Conservation (phyloP, 1,284 basidiomycete species). For the Microbotryum scabiosae region DNA sequence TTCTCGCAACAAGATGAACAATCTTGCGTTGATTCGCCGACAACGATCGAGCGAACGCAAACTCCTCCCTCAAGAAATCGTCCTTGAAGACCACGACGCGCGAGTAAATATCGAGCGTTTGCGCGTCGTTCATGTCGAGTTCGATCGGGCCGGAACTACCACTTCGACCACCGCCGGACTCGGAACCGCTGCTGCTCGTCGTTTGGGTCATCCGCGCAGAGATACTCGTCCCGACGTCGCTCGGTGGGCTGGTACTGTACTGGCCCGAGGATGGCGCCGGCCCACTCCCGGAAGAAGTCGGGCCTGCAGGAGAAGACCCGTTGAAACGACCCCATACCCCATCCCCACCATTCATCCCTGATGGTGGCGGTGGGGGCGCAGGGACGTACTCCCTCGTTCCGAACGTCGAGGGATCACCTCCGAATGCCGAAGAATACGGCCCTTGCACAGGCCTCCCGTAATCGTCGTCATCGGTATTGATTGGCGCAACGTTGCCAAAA, state of each 20-base stretch:
- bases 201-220: constrained; percentile 10
- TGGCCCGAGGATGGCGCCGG: no score
- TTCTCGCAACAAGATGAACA: constrained; percentile 93
- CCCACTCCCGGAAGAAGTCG: constrained; percentile 6
- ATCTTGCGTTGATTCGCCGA: constrained; percentile 77
- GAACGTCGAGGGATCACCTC: neutral
- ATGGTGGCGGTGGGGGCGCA: neutral
- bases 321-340: no score
- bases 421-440: neutral
- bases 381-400: constrained; percentile 1
- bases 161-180: neutral
- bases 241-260: constrained; percentile 8
- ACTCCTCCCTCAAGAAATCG: constrained; percentile 93
- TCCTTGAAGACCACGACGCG: constrained; percentile 95
- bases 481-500: neutral
- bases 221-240: constrained; percentile 23
- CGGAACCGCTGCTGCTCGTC: constrained; percentile 4
- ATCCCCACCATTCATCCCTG: neutral
- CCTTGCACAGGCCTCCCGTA: constrained; percentile 22
- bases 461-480: constrained; percentile 16
- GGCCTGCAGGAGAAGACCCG: neutral
- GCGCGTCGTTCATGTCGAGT: constrained; percentile 91
- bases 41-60: constrained; percentile 83
- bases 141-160: constrained; percentile 44
- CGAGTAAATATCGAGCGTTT: constrained; percentile 93